These are phyloP conservation scores for Aspergillus ruber DNA, from an alignment of 2,329 filamentous ascomycete species.

Conservation along the genomic window DNA sequence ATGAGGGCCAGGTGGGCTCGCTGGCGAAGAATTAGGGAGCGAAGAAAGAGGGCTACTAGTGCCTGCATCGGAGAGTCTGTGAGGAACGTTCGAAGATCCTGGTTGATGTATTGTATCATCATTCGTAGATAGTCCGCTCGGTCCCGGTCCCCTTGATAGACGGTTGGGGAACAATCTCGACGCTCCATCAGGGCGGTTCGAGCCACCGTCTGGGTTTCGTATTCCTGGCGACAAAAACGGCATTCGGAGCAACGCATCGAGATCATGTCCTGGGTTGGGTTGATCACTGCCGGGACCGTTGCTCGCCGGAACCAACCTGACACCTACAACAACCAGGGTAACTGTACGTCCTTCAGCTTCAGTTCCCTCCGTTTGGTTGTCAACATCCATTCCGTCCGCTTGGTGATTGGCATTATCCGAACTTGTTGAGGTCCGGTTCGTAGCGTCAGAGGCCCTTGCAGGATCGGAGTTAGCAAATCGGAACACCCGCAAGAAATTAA, in stretches of 20 bases:
- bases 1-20: constrained; percentile 52
- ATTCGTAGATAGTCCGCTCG: constrained; percentile 43
- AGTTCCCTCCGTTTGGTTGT: constrained; percentile 34
- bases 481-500: constrained; percentile 65
- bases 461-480: constrained; percentile 53
- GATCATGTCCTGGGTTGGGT: constrained; percentile 32
- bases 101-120: constrained; percentile 51
- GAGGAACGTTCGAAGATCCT: constrained; percentile 29
- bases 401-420: constrained; percentile 17
- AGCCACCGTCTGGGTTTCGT: constrained; percentile 38
- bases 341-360: constrained; percentile 54
- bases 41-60: constrained; percentile 25
- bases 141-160: constrained; percentile 47
- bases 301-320: constrained; percentile 56
- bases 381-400: constrained; percentile 33
- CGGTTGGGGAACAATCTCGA: constrained; percentile 50
- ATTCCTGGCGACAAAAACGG: constrained; percentile 41
- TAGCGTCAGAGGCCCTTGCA: constrained; percentile 15
- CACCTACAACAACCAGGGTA: constrained; percentile 64
- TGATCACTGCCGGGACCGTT: constrained; percentile 42
- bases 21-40: constrained; percentile 43
- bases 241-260: constrained; percentile 42
- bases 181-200: constrained; percentile 49
- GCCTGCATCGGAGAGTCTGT: constrained; percentile 27
- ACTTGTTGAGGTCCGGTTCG: constrained; percentile 18